Evolutionary conservation across 75 land plant species (phyloP).

Genomic region (Ceratopteris richardii): DNA sequence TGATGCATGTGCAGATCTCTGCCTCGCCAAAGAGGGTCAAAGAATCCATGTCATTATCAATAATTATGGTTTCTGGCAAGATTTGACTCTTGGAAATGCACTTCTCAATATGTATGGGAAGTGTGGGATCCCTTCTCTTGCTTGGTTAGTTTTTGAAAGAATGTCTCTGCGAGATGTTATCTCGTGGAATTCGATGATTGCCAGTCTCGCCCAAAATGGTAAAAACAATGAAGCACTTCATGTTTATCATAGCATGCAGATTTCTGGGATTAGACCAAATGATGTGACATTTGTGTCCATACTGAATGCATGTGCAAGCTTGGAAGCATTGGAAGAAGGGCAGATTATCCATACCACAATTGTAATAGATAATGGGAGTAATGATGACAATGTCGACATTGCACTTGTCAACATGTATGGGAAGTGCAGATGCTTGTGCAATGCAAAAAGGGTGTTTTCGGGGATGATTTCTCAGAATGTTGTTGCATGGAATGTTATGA

Average conservation of each 20-base stretch:
- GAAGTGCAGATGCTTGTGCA: constrained; percentile 2
- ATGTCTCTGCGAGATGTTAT: constrained; percentile 11
- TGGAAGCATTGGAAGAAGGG: constrained; percentile 13
- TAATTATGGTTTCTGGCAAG: constrained; percentile 11
- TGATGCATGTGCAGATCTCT: constrained; percentile 6
- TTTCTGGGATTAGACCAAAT: constrained; percentile 2
- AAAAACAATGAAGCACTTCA: constrained; percentile 8
- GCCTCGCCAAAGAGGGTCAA: constrained; percentile 8
- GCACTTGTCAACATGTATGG: constrained; percentile 13
- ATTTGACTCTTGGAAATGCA: constrained; percentile 7
- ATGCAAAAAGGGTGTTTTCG: constrained; percentile 9
- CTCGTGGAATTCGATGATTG: constrained; percentile 17
- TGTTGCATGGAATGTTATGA: constrained; percentile 34
- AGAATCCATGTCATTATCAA: constrained; percentile 4
- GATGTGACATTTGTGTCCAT: constrained; percentile 6
- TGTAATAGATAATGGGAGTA: too few relatives aligned
- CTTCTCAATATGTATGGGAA: constrained; percentile 18
- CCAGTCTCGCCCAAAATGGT: background rate
- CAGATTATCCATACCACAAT: too few relatives aligned
- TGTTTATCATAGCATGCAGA: constrained; percentile 10
- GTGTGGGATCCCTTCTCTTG: constrained; percentile 7
- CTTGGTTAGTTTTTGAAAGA: constrained; percentile 7
- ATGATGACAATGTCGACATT: constrained; percentile 4
- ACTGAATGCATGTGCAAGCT: constrained; percentile 12
- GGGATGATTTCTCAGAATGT: constrained; percentile 24